A percentile compares a stretch with the other conserved stretches of the same genome.
phyloP scores from a whole-genome alignment of 1,284 basidiomycete species.

The Cutaneotrichosporon dermatis region DNA sequence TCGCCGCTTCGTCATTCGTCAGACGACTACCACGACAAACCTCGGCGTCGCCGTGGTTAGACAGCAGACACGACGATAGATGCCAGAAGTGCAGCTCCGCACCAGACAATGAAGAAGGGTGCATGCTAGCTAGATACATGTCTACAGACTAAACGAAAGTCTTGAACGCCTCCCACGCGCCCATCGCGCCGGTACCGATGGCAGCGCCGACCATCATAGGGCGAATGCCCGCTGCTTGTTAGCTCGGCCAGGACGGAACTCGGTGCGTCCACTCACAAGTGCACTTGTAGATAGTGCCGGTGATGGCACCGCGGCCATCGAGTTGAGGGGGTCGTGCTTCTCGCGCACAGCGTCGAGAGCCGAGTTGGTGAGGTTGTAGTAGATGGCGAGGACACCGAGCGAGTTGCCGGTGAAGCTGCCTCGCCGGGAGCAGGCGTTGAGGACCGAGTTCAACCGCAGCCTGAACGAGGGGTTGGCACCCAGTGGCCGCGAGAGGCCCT shows the following conservation, averaged over 20 bases:
- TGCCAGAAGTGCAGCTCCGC: too few relatives aligned
- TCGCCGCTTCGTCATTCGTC: too few relatives aligned
- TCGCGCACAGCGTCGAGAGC: conserved; percentile 83
- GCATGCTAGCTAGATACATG: conserved; percentile 10
- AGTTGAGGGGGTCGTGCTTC: conserved; percentile 84
- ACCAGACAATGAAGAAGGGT: conserved; percentile 53
- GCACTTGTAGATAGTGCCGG: conserved; percentile 87
- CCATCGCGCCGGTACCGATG: conserved; percentile 80
- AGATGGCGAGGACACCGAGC: conserved; percentile 90
- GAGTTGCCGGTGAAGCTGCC: conserved; percentile 98
- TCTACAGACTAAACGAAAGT: conserved; percentile 50
- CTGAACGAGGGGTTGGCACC: conserved; percentile 62
- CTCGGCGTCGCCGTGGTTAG: too few relatives aligned
- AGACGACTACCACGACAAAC: too few relatives aligned
- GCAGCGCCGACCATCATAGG: conserved; percentile 83
- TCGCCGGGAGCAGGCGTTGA: conserved; percentile 93
- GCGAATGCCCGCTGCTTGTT: conserved; percentile 73
- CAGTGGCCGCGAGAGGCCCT: conserved; percentile 81
- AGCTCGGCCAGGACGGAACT: conserved; percentile 10
- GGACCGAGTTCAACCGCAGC: conserved; percentile 90
- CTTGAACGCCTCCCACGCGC: conserved; percentile 89
- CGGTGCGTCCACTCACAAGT: conserved; percentile 66
- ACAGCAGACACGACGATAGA: too few relatives aligned
- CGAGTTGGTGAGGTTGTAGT: conserved; percentile 96
- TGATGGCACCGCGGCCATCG: conserved; percentile 84